A percentile compares a stretch with the other conserved stretches of the same genome.
These are phyloP conservation scores for Beta macrorhiza DNA, from an alignment of 179 eudicot species.

Conservation along the genomic window DNA sequence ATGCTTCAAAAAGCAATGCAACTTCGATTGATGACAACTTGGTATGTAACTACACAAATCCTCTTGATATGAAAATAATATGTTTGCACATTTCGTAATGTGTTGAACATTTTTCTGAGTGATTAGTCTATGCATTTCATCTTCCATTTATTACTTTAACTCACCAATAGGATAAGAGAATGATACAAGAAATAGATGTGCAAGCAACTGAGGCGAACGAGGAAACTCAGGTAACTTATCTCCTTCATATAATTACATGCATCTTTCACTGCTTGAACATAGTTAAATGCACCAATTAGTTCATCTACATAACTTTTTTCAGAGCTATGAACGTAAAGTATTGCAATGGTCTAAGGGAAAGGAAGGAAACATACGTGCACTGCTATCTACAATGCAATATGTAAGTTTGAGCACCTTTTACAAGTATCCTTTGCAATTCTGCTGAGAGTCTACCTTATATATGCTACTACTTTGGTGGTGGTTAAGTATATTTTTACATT, in stretches of 20 bases:
- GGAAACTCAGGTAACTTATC: constrained; percentile 47
- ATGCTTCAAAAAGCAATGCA: constrained; percentile 38
- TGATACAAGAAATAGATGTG: constrained; percentile 34
- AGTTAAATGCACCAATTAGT: background rate
- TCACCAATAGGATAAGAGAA: constrained; percentile 44
- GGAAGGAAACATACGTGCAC: constrained; percentile 88
- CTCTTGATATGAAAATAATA: background rate
- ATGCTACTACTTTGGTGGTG: no score
- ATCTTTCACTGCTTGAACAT: no score
- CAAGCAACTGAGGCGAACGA: constrained; percentile 36
- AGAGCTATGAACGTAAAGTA: constrained; percentile 66
- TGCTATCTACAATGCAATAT: constrained; percentile 85
- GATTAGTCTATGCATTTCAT: constrained; percentile 8
- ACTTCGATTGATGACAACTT: constrained; percentile 34
- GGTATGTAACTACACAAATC: constrained; percentile 40
- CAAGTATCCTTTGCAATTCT: background rate
- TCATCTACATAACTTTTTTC: constrained; percentile 18
- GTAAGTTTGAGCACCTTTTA: constrained; percentile 36
- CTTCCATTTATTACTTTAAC: constrained; percentile 1
- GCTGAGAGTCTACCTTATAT: background rate
- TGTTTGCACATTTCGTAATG: background rate
- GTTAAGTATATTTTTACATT: no score
- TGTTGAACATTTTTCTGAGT: background rate
- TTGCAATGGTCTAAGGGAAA: constrained; percentile 79
- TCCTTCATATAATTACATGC: background rate